These are phyloP conservation scores for Colletotrichum limetticola DNA, from an alignment of 2,329 filamentous ascomycete species.

Conservation along the genomic window DNA sequence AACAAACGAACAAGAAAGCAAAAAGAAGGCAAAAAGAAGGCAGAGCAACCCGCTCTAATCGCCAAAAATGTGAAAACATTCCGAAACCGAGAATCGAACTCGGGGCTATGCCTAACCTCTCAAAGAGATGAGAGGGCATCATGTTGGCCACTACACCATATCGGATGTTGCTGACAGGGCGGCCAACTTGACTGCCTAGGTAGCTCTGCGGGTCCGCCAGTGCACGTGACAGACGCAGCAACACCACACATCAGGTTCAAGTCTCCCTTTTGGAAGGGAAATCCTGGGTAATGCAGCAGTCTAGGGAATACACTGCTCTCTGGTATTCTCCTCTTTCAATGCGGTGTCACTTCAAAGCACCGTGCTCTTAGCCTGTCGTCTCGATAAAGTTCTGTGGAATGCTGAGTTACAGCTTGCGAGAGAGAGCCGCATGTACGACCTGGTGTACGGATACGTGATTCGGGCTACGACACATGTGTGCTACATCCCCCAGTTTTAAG, in stretches of 20 bases:
- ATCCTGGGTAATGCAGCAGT: no score
- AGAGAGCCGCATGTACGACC: not conserved
- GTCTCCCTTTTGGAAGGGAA: not conserved
- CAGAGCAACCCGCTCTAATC: no score
- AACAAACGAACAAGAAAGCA: no score
- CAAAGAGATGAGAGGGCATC: conserved; percentile 19
- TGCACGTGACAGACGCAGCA: not conserved
- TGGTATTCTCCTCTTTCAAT: not conserved
- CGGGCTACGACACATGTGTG: not conserved
- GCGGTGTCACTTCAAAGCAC: not conserved
- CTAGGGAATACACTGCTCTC: no score
- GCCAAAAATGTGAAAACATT: not conserved
- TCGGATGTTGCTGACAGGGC: not conserved
- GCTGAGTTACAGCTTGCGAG: not conserved
- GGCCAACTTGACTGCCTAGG: accelerated
- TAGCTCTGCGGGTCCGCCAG: no score
- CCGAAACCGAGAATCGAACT: conserved; percentile 32
- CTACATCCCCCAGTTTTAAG: not conserved
- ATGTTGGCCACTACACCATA: conserved; percentile 34
- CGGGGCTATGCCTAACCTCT: conserved; percentile 26
- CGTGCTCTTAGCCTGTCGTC: not conserved
- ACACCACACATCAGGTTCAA: not conserved
- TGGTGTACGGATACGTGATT: not conserved
- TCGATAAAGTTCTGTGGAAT: not conserved
- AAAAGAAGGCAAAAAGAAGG: no score